Base-by-base conservation (phyloP, 1,284 basidiomycete species). In the Trametes polyzona region DNA sequence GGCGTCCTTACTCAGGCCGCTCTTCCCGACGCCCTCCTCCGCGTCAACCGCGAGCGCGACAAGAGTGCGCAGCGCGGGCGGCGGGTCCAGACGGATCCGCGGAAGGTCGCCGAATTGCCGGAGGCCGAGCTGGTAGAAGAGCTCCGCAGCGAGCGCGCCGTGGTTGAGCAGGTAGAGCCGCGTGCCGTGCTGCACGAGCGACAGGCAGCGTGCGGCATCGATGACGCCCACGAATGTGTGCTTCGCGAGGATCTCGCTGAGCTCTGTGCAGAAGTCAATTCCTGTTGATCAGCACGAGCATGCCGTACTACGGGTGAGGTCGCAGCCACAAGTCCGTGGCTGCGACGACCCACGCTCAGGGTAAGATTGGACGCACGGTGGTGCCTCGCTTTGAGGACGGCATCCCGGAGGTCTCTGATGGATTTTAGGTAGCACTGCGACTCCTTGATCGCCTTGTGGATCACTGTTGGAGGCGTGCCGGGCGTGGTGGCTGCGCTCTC, bases 201-300 rank as follows among this genome's bases (percentile, higher is more conserved):
- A 92, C 2, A 95, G 76, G 59, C 86, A 89, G 35, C 84, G 81
- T 17, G 82, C 73, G 8, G 88, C 72, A 70, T 98, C 95, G 4
- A 96, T 93, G 23, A 98, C 86, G 1, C 96, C 96, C 30, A 99
- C 95, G 69, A 97, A 98, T 0, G 87, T 91, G 67, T 98, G 94
- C 41, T 93, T 89, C 61, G 88, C 82, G 32, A 99, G 70, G 35
- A 98, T 90, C 63, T 95, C 92, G 0, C 84, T 84, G 16, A 98
- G 76, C 36, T 87, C 95, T 96, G 67, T 4, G 29, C 2, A n/a
- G 4, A 8, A 30, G 30, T n/a, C n/a, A n/a, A n/a, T n/a, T n/a
- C n/a, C n/a, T n/a, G n/a, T n/a, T n/a, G n/a, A n/a, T n/a, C n/a
- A n/a, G n/a, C n/a, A n/a, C n/a, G n/a, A n/a, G n/a, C n/a, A n/a